Evolutionary conservation across 2,329 filamentous ascomycete species (phyloP).

Genomic region (Cryoendolithus antarcticus): DNA sequence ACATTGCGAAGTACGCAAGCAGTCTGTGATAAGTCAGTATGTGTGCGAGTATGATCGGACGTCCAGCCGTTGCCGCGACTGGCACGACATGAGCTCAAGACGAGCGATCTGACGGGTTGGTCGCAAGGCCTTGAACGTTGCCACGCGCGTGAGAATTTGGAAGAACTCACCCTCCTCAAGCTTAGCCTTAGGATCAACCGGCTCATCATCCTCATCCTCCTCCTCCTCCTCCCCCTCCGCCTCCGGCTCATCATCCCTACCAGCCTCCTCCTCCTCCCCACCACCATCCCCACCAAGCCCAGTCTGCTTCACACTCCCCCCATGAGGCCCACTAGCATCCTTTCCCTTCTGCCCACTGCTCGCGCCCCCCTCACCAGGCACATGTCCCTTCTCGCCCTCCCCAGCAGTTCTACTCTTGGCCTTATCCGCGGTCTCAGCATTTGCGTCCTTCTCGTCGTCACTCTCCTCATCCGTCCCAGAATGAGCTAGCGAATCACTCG

Average conservation of each 20-base stretch:
- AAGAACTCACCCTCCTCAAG: constrained; percentile 72
- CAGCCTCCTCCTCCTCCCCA: constrained; percentile 40
- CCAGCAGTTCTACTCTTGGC: constrained; percentile 9
- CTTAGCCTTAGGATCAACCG: constrained; percentile 73
- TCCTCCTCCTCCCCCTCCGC: constrained; percentile 69
- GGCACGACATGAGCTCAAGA: no score
- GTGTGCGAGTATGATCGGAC: neutral
- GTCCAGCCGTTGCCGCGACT: neutral
- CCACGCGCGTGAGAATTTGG: neutral
- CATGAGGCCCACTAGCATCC: constrained; percentile 14
- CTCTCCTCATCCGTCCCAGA: constrained; percentile 33
- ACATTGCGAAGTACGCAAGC: constrained; percentile 76
- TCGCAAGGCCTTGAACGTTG: neutral
- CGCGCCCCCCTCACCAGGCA: constrained; percentile 15
- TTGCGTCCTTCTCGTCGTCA: constrained; percentile 29
- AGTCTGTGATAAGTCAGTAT: constrained; percentile 48
- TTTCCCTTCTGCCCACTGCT: constrained; percentile 16
- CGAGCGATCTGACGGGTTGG: neutral
- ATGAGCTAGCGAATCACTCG: constrained; percentile 25
- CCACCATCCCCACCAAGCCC: constrained; percentile 30
- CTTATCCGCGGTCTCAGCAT: constrained; percentile 29
- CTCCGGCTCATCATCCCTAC: constrained; percentile 49
- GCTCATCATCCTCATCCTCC: constrained; percentile 63
- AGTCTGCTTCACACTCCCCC: constrained; percentile 21
- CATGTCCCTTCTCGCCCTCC: constrained; percentile 15